Conservation (phyloP, 1,139 yeast genomes). For the Yamadazyma siamensis region DNA sequence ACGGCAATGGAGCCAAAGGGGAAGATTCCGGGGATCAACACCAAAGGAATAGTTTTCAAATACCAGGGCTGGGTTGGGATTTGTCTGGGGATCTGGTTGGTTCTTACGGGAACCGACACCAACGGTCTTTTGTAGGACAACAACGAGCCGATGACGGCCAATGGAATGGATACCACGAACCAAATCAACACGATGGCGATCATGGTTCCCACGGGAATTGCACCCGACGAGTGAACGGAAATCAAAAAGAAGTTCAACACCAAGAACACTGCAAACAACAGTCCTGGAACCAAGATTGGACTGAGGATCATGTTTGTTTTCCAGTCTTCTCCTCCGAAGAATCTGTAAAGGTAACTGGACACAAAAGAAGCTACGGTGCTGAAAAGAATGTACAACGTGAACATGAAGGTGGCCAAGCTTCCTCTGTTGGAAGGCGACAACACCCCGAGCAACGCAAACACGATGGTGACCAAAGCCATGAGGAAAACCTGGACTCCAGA, state of each 20-base stretch:
- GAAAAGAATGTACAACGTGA: slow-evolving; percentile 73
- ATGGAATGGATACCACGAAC: slow-evolving; percentile 83
- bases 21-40: slow-evolving; percentile 81
- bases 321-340: slow-evolving; percentile 92
- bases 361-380: slow-evolving; percentile 82
- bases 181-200: slow-evolving; percentile 76
- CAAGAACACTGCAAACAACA: slow-evolving; percentile 59
- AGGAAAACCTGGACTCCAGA: slow-evolving; percentile 82
- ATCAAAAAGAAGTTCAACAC: slow-evolving; percentile 80
- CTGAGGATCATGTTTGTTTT: slow-evolving; percentile 79
- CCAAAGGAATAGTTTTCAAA: slow-evolving; percentile 61
- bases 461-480: slow-evolving; percentile 72
- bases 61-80: slow-evolving; percentile 91
- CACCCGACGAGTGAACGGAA: slow-evolving; percentile 82
- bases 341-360: slow-evolving; percentile 82
- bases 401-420: slow-evolving; percentile 84
- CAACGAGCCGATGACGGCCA: slow-evolving; percentile 77
- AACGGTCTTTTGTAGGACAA: slow-evolving; percentile 66
- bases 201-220: slow-evolving; percentile 91
- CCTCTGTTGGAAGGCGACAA: slow-evolving; percentile 95
- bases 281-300: slow-evolving; percentile 82
- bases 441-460: slow-evolving; percentile 84
- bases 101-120: slow-evolving; percentile 71
- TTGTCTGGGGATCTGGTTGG: slow-evolving; percentile 94
- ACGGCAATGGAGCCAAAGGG: slow-evolving; percentile 96